These are phyloP conservation scores for Clonostachys byssicola DNA, from an alignment of 2,329 filamentous ascomycete genomes.

Conservation along the genomic window DNA sequence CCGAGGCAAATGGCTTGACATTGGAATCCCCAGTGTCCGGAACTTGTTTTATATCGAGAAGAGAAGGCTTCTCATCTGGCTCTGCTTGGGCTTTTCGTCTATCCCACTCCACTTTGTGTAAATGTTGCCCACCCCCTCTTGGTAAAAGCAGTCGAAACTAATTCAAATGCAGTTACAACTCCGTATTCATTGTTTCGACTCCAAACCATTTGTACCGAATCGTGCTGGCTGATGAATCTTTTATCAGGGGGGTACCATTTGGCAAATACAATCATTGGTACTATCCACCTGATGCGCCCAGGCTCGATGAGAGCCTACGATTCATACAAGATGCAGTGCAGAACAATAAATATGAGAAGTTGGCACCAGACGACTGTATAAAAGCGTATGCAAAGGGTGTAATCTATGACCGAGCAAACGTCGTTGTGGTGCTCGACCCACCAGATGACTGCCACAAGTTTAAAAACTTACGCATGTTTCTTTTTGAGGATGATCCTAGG, in stretches of 20 bases:
- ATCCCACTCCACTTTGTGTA: neutral
- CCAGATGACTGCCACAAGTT: neutral
- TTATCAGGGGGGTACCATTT: too few species aligned
- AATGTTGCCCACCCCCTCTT: neutral
- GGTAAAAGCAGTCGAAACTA: neutral
- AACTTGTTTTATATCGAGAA: conserved; percentile 2
- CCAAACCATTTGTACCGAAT: neutral
- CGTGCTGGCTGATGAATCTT: neutral
- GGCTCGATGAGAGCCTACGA: too few species aligned
- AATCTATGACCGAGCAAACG: neutral
- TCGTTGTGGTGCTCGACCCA: neutral
- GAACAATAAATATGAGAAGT: neutral
- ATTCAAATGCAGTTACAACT: neutral
- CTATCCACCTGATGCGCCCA: too few species aligned
- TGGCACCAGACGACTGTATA: neutral
- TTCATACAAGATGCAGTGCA: too few species aligned
- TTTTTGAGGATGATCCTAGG: neutral
- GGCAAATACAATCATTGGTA: too few species aligned
- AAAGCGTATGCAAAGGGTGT: neutral
- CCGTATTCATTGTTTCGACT: neutral
- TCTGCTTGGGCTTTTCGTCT: neutral
- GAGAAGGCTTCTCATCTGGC: too few species aligned
- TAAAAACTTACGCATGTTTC: neutral
- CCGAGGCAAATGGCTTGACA: conserved; percentile 8
- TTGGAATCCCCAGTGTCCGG: conserved; percentile 12